A percentile compares a stretch with the other conserved stretches of the same genome.
These are phyloP conservation scores for Diaporthe citrichinensis DNA, from an alignment of 2,329 filamentous ascomycete genomes.

Conservation along the genomic window DNA sequence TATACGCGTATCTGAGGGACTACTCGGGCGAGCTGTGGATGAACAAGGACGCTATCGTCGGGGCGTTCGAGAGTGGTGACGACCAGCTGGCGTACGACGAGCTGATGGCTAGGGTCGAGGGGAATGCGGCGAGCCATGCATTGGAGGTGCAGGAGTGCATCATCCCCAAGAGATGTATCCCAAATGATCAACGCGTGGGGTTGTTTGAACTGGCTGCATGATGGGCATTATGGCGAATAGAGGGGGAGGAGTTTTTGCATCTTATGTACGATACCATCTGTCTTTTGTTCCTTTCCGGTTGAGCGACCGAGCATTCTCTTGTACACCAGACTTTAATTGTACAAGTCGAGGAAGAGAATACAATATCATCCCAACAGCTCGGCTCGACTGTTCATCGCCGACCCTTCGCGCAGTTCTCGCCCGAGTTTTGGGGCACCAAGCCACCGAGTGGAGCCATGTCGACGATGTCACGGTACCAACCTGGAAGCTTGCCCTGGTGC, in stretches of 20 bases:
- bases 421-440: slow-evolving; percentile 28
- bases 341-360: background rate
- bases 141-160: background rate
- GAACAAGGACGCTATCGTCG: slow-evolving; percentile 41
- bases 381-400: background rate
- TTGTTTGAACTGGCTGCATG: slow-evolving; percentile 16
- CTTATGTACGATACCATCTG: slow-evolving; percentile 11
- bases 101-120: slow-evolving; percentile 27
- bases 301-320: background rate
- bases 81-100: slow-evolving; percentile 36
- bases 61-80: slow-evolving; percentile 36
- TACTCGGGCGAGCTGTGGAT: slow-evolving; percentile 42
- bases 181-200: background rate
- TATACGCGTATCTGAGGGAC: slow-evolving; percentile 40
- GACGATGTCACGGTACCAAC: slow-evolving; percentile 15
- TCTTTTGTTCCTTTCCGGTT: background rate
- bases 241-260: background rate
- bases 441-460: slow-evolving; percentile 5
- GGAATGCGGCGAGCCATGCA: background rate
- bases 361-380: background rate
- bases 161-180: background rate
- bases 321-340: background rate
- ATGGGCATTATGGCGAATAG: background rate
- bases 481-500: background rate
- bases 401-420: slow-evolving; percentile 8